A percentile compares a stretch with the other conserved stretches of the same genome.
Evolutionary conservation across 2,329 filamentous ascomycete genomes (phyloP).

Genomic region (Neophaeococcomyces aloes): DNA sequence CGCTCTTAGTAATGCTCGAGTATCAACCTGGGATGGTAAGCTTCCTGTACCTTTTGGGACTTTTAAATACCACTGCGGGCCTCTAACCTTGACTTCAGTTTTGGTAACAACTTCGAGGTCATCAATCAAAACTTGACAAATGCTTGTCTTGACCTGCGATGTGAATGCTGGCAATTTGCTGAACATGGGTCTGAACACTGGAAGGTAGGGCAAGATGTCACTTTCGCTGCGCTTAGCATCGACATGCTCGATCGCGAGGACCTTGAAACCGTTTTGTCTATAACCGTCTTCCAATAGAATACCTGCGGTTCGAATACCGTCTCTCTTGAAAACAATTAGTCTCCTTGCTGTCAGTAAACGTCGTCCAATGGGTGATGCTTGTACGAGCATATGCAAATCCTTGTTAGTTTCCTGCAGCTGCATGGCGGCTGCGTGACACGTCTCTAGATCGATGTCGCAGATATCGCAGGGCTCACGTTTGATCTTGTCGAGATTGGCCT

Average conservation of each 20-base stretch:
- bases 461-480: conserved; percentile 73
- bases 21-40: conserved; percentile 25
- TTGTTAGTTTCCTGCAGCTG: conserved; percentile 68
- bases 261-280: conserved; percentile 42
- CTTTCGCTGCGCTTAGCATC: conserved; percentile 62
- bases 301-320: conserved; percentile 72
- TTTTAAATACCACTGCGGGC: conserved; percentile 38
- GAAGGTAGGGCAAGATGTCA: conserved; percentile 78
- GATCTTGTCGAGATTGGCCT: conserved; percentile 82
- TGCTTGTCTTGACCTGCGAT: conserved; percentile 58
- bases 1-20: conserved; percentile 30
- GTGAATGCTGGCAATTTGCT: conserved; percentile 56
- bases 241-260: conserved; percentile 64
- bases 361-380: conserved; percentile 72
- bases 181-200: conserved; percentile 57
- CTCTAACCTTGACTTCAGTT: conserved; percentile 46
- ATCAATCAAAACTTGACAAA: conserved; percentile 57
- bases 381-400: conserved; percentile 65
- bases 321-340: conserved; percentile 70
- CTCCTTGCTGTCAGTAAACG: conserved; percentile 66
- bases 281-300: conserved; percentile 69
- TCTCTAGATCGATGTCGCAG: conserved; percentile 70
- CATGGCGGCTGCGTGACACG: conserved; percentile 71
- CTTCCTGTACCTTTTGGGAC: conserved; percentile 39
- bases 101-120: conserved; percentile 80